phyloP scores from a whole-genome alignment of 192 early-diverging fungal genomes.

The Pecoramyces ruminantium region DNA sequence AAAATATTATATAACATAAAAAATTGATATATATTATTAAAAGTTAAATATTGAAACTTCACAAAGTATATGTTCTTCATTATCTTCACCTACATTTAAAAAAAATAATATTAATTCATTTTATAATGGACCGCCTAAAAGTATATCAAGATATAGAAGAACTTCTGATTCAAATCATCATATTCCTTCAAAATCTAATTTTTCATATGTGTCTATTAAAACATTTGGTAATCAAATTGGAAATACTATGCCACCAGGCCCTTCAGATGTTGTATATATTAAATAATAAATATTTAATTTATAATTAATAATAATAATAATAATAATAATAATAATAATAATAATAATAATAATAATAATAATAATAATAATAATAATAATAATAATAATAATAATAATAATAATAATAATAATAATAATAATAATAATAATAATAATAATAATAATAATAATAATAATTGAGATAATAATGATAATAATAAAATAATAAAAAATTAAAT shows the following conservation, averaged over 20 bases:
- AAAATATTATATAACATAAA: no score
- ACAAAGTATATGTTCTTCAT: not conserved
- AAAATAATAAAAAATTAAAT: no score
- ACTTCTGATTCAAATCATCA: not conserved
- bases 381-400: no score
- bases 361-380: no score
- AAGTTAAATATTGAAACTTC: not conserved
- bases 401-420: no score
- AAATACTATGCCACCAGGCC: not conserved
- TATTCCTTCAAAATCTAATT: not conserved
- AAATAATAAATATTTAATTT: not conserved
- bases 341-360: no score
- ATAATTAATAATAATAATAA: not conserved
- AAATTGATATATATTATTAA: no score
- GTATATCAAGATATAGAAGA: not conserved
- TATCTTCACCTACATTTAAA: not conserved
- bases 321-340: no score
- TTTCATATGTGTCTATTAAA: not conserved
- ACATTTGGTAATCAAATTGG: not conserved
- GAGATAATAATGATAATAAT: no score
- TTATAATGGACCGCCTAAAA: not conserved
- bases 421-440: no score
- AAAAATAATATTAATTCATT: not conserved
- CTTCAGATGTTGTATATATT: not conserved
- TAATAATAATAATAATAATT: no score